These are phyloP conservation scores for Euphorbia lathyris DNA, from an alignment of 345 rosid species.

Conservation along the genomic window DNA sequence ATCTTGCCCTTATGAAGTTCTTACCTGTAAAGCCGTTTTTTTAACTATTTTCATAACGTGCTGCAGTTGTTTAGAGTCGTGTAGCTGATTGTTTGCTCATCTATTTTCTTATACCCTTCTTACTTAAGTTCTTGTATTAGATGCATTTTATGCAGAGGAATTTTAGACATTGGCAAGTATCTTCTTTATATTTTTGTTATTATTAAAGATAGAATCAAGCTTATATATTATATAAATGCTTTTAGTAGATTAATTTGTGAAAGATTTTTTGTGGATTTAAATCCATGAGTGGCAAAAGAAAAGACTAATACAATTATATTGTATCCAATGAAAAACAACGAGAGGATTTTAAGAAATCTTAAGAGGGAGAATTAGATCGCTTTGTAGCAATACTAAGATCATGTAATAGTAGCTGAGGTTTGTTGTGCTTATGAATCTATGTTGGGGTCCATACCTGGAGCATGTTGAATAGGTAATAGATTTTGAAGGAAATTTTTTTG, in stretches of 20 bases:
- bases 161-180: too few relatives aligned
- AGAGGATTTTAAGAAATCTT: background rate
- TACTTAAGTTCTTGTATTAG: background rate
- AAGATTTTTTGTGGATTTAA: background rate
- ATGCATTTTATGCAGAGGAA: background rate
- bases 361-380: background rate
- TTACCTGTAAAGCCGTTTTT: background rate
- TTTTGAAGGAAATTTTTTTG: background rate
- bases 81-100: too few relatives aligned
- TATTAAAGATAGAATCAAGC: background rate
- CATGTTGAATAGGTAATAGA: background rate
- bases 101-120: background rate
- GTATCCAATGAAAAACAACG: background rate
- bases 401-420: background rate
- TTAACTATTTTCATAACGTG: too few relatives aligned
- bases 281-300: background rate
- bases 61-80: too few relatives aligned
- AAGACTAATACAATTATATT: background rate
- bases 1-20: background rate
- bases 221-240: background rate
- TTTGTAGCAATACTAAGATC: background rate
- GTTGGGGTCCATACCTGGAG: background rate
- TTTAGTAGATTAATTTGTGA: background rate
- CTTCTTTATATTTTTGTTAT: background rate
- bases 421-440: background rate